Conservation (phyloP, 2,329 filamentous ascomycete species). For the Lachnellula suecica region DNA sequence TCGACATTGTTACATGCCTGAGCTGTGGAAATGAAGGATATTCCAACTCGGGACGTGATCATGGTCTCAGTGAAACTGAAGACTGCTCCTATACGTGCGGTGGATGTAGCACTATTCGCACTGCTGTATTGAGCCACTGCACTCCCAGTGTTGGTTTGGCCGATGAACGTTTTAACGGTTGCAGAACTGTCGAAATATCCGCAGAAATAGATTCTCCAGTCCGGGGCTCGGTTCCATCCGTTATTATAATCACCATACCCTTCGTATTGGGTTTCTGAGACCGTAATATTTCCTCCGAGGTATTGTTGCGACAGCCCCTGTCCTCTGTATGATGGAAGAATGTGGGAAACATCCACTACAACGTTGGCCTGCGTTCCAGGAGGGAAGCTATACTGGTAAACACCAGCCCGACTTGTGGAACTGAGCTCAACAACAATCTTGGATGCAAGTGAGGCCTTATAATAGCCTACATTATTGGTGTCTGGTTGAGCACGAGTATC, state of each 20-base stretch:
- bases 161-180: conserved; percentile 45
- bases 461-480: conserved; percentile 58
- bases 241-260: conserved; percentile 63
- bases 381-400: conserved; percentile 61
- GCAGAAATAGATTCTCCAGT: conserved; percentile 64
- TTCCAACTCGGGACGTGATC: background rate
- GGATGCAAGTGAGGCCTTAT: conserved; percentile 53
- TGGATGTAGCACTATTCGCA: conserved; percentile 2
- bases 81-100: conserved; percentile 10
- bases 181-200: conserved; percentile 52
- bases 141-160: conserved; percentile 25
- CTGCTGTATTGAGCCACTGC: conserved; percentile 6
- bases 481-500: conserved; percentile 51
- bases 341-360: conserved; percentile 64
- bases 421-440: conserved; percentile 57
- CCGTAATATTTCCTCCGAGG: conserved; percentile 53
- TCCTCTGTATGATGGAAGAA: conserved; percentile 59
- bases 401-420: conserved; percentile 53
- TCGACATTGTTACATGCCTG: background rate
- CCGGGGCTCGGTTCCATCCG: conserved; percentile 62
- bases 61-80: conserved; percentile 41
- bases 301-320: conserved; percentile 61
- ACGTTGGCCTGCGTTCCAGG: conserved; percentile 37
- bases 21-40: background rate
- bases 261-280: conserved; percentile 53